Evolutionary conservation across 768 basidiomycete species (phyloP).

Genomic region (Xerocomus potaroensis): DNA sequence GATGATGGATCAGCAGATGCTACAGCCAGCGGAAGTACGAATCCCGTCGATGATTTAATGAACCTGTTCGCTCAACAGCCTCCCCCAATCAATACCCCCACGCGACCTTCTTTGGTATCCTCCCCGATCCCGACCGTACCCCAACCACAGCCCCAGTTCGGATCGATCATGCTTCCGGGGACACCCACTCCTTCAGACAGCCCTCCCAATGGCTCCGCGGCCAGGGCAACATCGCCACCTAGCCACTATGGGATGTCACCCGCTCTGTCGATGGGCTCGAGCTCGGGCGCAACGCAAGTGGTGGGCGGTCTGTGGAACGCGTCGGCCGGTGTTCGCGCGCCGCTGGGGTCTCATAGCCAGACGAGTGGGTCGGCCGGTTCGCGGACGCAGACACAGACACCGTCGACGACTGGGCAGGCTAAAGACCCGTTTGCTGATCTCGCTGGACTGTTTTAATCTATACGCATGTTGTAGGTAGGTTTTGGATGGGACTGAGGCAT

Average conservation of each 20-base stretch:
- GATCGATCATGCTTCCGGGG: slow-evolving; percentile 41
- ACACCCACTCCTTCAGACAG: slow-evolving; percentile 33
- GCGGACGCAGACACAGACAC: too few relatives aligned
- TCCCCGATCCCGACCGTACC: slow-evolving; percentile 13
- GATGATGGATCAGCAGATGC: slow-evolving; percentile 45
- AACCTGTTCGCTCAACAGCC: slow-evolving; percentile 45
- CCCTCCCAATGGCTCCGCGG: slow-evolving; percentile 9
- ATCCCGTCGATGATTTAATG: slow-evolving; percentile 54
- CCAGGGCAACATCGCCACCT: slow-evolving; percentile 15
- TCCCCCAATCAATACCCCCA: slow-evolving; percentile 25
- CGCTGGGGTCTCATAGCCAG: too few relatives aligned
- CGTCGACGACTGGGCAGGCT: too few relatives aligned
- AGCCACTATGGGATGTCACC: too few relatives aligned
- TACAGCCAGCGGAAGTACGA: slow-evolving; percentile 17
- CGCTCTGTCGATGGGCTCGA: slow-evolving; percentile 3
- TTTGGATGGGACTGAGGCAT: too few relatives aligned
- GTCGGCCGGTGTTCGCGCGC: too few relatives aligned
- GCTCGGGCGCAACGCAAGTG: too few relatives aligned
- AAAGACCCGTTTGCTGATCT: too few relatives aligned
- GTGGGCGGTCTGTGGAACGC: too few relatives aligned
- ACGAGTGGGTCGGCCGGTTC: too few relatives aligned
- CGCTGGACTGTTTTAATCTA: too few relatives aligned
- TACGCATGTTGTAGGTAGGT: too few relatives aligned
- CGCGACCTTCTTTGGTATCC: slow-evolving; percentile 20
- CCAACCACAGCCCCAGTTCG: slow-evolving; percentile 28